Evolutionary conservation across 352 stramenopile genomes (phyloP).

Genomic region (Phytophthora europaea): DNA sequence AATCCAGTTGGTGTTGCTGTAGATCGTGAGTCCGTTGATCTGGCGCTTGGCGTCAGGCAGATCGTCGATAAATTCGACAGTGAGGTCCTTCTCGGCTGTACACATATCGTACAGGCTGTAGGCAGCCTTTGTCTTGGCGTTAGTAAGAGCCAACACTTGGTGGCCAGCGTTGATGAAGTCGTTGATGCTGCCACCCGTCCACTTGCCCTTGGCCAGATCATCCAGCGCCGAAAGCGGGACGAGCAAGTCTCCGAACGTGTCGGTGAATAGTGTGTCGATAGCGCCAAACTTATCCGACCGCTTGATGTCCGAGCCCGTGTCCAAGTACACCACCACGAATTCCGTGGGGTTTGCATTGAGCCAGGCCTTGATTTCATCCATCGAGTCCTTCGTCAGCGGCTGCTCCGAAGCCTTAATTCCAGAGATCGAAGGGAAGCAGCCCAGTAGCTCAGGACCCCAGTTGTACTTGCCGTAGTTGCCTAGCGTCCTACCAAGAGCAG

Average conservation of each 20-base stretch:
- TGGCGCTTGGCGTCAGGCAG: constrained; percentile 46
- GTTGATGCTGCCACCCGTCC: constrained; percentile 51
- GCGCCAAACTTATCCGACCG: constrained; percentile 39
- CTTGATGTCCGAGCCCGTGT: constrained; percentile 56
- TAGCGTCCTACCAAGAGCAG: constrained; percentile 48
- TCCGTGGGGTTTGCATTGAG: constrained; percentile 55
- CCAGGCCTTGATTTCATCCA: constrained; percentile 67
- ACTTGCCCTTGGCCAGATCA: constrained; percentile 44
- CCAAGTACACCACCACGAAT: constrained; percentile 69
- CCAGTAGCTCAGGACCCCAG: constrained; percentile 62
- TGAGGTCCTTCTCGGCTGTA: constrained; percentile 42
- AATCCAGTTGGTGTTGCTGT: constrained; percentile 56
- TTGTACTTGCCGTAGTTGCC: constrained; percentile 51
- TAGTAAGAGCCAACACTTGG: constrained; percentile 54
- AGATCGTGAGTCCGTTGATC: constrained; percentile 60
- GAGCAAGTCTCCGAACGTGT: constrained; percentile 59
- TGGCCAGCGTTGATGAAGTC: constrained; percentile 52
- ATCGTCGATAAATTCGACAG: constrained; percentile 50
- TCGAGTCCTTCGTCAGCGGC: constrained; percentile 37
- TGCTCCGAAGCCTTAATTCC: constrained; percentile 71
- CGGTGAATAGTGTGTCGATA: constrained; percentile 53
- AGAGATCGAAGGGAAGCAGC: constrained; percentile 72
- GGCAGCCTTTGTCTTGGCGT: constrained; percentile 47
- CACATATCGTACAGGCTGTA: constrained; percentile 57
- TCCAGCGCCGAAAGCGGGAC: constrained; percentile 50